Base-by-base conservation (phyloP, 257 asterid species). In the Pogostemon cablin region DNA sequence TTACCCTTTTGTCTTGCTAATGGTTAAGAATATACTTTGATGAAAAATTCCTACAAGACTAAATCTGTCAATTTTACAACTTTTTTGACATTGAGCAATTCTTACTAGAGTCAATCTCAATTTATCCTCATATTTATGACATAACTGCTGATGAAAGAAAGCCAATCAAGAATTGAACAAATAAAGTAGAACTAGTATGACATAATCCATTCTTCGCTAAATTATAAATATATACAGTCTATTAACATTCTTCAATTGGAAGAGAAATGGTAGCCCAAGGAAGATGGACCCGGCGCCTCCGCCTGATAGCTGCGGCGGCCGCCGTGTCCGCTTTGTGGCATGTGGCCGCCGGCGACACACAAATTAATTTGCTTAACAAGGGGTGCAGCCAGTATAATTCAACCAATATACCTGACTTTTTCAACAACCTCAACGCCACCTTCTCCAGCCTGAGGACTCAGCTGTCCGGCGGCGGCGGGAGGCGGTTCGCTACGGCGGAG, bases 361-460 rank as follows among this genome's bases (percentile, higher is more conserved):
- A 92, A 81, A 86, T 65, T 34, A 81, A 84, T 63, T 80, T 84
- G 44, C 65, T 88, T 10, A 88, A 82, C 37, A 76, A 44, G 15
- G 98, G 95, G 2, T 90, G 98, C 71, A 88, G 96, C 68, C 91
- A 85, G 79, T 86, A 82, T 61, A 90, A 84, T 69, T 93, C 83
- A n/a, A 72, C 86, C 8, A 76, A 85, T 49, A 64, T 42, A 2
- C 44, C 73, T 1, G 78, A 78, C 38, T 92, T 92, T 60, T 84
- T 74, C 80, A 53, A 39, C 78, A 81, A 82, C 78, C 91, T 78
- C 7, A 86, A 90, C 83, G 81, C 86, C 66, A 85, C 91, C 64
- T 90, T 88, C 76, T 62, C 84, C 49, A 87, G 78, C 58, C 76
- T 92, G 0, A 83, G 93, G 47, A 63, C 46, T 37, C 93, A 86